Conservation (phyloP, 495 filamentous ascomycete species). For the Astrothelium subdiscretum region DNA sequence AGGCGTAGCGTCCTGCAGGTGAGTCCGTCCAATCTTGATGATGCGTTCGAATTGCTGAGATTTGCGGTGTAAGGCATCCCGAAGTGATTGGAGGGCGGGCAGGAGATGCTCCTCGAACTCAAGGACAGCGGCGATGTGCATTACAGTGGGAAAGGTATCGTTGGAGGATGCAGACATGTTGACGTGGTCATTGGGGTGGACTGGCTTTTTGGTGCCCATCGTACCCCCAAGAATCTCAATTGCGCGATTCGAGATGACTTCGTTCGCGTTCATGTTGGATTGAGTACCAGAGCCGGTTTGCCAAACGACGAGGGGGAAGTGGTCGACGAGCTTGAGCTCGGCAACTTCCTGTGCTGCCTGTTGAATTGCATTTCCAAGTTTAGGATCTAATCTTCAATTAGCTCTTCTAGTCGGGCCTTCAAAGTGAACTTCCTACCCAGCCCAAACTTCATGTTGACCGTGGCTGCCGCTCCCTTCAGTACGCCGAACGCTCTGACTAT, state of each 20-base stretch:
- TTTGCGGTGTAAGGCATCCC: slow-evolving; percentile 75
- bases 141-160: slow-evolving; percentile 98
- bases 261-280: slow-evolving; percentile 99
- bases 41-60: slow-evolving; percentile 80
- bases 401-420: neutral
- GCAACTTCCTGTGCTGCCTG: slow-evolving; percentile 91
- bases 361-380: slow-evolving; percentile 85
- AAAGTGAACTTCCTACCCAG: slow-evolving; percentile 53
- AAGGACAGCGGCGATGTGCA: slow-evolving; percentile 96
- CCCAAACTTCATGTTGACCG: slow-evolving; percentile 89
- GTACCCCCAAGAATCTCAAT: slow-evolving; percentile 93
- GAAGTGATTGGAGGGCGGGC: slow-evolving; percentile 68
- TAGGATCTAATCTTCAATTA: slow-evolving; percentile 52
- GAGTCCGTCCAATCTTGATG: slow-evolving; percentile 98
- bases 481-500: slow-evolving; percentile 92
- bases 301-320: slow-evolving; percentile 99
- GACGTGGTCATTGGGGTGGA: slow-evolving; percentile 98
- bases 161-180: slow-evolving; percentile 98
- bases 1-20: slow-evolving; percentile 94
- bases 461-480: slow-evolving; percentile 91
- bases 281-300: slow-evolving; percentile 98
- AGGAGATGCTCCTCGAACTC: slow-evolving; percentile 81
- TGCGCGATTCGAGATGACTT: slow-evolving; percentile 98
- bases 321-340: slow-evolving; percentile 84
- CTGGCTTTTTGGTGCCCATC: slow-evolving; percentile 94